Percentiles rank a stretch among this genome's conserved stretches.
Evolutionary conservation across 2,329 filamentous ascomycete genomes (phyloP).

Genomic region (Alternaria sp.): DNA sequence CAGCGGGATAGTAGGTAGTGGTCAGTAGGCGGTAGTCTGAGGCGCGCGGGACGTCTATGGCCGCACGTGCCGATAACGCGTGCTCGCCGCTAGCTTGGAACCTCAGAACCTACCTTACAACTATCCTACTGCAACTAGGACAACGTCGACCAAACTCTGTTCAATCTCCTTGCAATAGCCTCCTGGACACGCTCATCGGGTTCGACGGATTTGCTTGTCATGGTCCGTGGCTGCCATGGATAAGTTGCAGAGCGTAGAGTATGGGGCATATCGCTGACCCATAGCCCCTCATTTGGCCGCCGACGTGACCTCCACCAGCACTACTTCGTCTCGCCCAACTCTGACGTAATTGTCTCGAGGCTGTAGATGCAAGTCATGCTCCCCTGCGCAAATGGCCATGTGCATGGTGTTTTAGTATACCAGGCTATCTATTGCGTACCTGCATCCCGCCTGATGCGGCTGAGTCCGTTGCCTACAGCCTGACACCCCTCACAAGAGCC

Average conservation of each 20-base stretch:
- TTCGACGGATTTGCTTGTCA: not conserved
- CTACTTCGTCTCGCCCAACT: not conserved
- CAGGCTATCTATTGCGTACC: slow-evolving; percentile 9
- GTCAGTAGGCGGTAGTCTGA: slow-evolving; percentile 2
- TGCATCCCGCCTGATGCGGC: slow-evolving; percentile 15
- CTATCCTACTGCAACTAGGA: not conserved
- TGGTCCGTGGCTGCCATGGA: not conserved
- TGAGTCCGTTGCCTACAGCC: slow-evolving; percentile 36
- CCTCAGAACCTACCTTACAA: not conserved
- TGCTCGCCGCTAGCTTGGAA: slow-evolving; percentile 1
- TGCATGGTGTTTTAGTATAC: slow-evolving; percentile 1
- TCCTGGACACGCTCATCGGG: not conserved
- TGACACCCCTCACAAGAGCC: slow-evolving; percentile 84
- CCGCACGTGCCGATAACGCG: slow-evolving; percentile 12
- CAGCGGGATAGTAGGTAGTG: not conserved
- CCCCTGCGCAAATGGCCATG: slow-evolving; percentile 3
- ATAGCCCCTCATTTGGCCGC: not conserved
- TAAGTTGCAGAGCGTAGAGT: not conserved
- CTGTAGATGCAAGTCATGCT: not conserved
- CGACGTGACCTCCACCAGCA: not conserved
- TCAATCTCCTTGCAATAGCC: not conserved
- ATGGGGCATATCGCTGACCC: not conserved
- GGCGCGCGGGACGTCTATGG: not conserved
- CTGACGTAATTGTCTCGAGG: not conserved
- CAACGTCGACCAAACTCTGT: not conserved